Evolutionary conservation across 2,329 filamentous ascomycete genomes (phyloP), one percentile per base, ranked within the genome.

Genomic region (Pseudodiploospora longispora): DNA sequence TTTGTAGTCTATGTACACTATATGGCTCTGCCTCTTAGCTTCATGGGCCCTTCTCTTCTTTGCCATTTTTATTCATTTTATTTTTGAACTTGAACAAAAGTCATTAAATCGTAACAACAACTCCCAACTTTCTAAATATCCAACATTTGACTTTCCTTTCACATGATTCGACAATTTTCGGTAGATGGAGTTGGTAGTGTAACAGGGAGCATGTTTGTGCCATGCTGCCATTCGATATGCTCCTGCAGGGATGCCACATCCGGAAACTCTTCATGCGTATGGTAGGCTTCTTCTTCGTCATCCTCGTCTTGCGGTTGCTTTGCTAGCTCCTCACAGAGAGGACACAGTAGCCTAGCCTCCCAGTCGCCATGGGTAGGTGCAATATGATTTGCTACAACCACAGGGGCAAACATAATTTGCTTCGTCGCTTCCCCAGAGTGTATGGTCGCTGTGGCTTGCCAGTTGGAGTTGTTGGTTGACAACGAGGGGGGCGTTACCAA

Each of bases 191-290:
- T 55, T 6, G 68, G 65, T 43, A 66, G 60, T 46, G 69, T 52
- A 3, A 55, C 53, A 6, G 68, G 66, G 43, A 67, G 56, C 32
- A 63, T 59, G 7, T 65, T 54, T 1, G 66, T 61, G 6, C 66
- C 68, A 50, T 80, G 77, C 49, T 70, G 65, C 77, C 77, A 80
- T 51, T 73, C 72, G 29, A 81, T 63, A 50, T 81, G 77, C 47
- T 71, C 70, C 56, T 71, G 70, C 33, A 80, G 70, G 10, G 64
- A 63, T 10, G 57, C 60, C 37, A 81, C 56, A 50, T 69, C 66
- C 36, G 69, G 67, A 52, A 78, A 76, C 43, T 74, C 72, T 43
- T 75, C 67, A 50, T 68, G 67, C 10, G 72, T 72, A 29, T 62
- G 65, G 41, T 71, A 63, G 32, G 67, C 55, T 38, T 75, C 74